These are phyloP conservation scores for Neopestalotiopsis rosae DNA, from an alignment of 2,329 filamentous ascomycete species.

Conservation along the genomic window DNA sequence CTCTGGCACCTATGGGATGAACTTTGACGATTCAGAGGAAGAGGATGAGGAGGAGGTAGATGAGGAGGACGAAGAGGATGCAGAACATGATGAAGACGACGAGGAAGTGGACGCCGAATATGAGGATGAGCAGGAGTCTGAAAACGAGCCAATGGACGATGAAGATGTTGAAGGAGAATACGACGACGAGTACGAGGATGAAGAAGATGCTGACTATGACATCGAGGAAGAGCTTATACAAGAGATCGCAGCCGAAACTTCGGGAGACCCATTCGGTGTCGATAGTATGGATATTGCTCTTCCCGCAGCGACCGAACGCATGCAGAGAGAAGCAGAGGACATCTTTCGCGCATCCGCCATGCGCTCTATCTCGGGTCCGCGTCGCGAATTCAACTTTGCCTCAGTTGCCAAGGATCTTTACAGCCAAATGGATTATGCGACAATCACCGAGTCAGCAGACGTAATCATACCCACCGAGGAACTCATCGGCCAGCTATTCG, in stretches of 20 bases:
- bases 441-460: constrained; percentile 71
- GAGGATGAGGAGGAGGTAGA: constrained; percentile 35
- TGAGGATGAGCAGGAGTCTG: constrained; percentile 36
- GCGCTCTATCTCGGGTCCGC: constrained; percentile 43
- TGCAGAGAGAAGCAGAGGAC: constrained; percentile 60
- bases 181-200: constrained; percentile 45
- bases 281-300: constrained; percentile 59
- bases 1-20: constrained; percentile 29
- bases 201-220: constrained; percentile 41
- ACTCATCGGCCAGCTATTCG: constrained; percentile 69
- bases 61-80: constrained; percentile 46
- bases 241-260: constrained; percentile 35
- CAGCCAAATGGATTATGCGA: constrained; percentile 60
- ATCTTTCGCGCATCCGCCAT: constrained; percentile 59
- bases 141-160: constrained; percentile 35
- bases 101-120: constrained; percentile 50
- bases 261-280: constrained; percentile 28
- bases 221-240: constrained; percentile 40
- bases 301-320: constrained; percentile 58
- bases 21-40: constrained; percentile 43
- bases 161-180: constrained; percentile 38
- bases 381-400: constrained; percentile 68
- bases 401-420: constrained; percentile 75
- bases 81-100: constrained; percentile 39
- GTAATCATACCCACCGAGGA: constrained; percentile 79